These are phyloP conservation scores for Xylogone sp. DNA, from an alignment of 2,329 filamentous ascomycete species.

Conservation along the genomic window DNA sequence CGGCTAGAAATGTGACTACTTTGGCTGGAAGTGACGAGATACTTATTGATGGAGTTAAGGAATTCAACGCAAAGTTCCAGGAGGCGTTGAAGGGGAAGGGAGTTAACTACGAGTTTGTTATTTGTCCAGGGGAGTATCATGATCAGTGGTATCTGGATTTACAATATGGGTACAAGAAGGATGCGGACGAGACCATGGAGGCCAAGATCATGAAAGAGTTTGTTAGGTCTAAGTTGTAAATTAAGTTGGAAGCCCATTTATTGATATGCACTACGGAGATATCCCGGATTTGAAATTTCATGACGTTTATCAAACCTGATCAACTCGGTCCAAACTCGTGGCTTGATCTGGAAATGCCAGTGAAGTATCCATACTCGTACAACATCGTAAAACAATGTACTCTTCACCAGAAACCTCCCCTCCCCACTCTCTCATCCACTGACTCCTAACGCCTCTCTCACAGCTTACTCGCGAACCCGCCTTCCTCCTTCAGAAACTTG, in stretches of 20 bases:
- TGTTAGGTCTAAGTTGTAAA: slow-evolving; percentile 18
- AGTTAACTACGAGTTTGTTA: slow-evolving; percentile 7
- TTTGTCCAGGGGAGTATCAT: slow-evolving; percentile 21
- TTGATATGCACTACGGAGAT: too few relatives aligned
- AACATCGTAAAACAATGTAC: too few relatives aligned
- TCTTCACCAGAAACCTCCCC: too few relatives aligned
- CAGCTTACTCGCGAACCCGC: slow-evolving; percentile 15
- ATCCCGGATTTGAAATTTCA: too few relatives aligned
- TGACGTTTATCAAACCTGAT: not conserved
- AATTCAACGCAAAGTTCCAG: slow-evolving; percentile 44
- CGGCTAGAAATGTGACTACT: slow-evolving; percentile 46
- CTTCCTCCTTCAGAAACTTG: slow-evolving; percentile 21
- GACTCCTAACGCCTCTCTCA: too few relatives aligned
- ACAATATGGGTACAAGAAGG: slow-evolving; percentile 15
- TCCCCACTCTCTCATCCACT: too few relatives aligned
- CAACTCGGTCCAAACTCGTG: too few relatives aligned
- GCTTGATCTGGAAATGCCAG: too few relatives aligned
- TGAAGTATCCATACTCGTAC: too few relatives aligned
- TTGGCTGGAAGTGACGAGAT: slow-evolving; percentile 53
- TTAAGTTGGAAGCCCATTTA: not conserved
- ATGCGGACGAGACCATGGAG: slow-evolving; percentile 15
- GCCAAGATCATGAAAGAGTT: slow-evolving; percentile 21
- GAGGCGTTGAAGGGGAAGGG: slow-evolving; percentile 16
- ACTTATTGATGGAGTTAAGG: slow-evolving; percentile 50
- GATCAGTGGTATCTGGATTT: slow-evolving; percentile 20